phyloP scores from a whole-genome alignment of 78 protist genomes.

The Dictyostelium firmibasis region DNA sequence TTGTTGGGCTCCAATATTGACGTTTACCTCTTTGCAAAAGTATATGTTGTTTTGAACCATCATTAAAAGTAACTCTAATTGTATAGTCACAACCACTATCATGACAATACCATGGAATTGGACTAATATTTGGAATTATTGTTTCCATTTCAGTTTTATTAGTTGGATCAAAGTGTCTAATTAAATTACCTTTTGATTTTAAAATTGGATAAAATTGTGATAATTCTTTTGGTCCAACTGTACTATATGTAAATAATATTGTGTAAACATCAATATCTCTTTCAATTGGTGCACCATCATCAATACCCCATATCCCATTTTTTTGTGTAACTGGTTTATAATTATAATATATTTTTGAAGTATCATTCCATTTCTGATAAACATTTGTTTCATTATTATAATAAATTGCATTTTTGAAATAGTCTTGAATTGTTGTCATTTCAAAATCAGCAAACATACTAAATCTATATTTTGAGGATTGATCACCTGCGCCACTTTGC shows the following conservation, averaged over 20 bases:
- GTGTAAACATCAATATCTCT: conserved; percentile 17
- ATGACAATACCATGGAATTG: conserved; percentile 7
- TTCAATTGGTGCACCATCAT: not conserved
- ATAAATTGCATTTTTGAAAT: not conserved
- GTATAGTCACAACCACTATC: conserved; percentile 51
- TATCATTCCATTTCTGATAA: not conserved
- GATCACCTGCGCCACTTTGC: conserved; percentile 45
- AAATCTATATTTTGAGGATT: not conserved
- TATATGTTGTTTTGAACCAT: not conserved
- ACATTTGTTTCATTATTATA: not conserved
- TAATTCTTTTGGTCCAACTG: not conserved
- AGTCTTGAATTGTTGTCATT: not conserved
- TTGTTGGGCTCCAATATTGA: not conserved
- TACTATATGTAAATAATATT: not conserved
- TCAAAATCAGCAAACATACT: conserved; percentile 48
- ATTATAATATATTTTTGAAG: not conserved
- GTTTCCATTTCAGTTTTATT: not conserved
- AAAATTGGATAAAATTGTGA: conserved; percentile 3
- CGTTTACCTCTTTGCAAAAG: not conserved
- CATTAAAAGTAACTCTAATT: conserved; percentile 3
- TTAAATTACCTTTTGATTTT: conserved; percentile 13
- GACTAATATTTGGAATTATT: not conserved
- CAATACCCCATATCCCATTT: not conserved
- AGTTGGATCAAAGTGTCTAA: conserved; percentile 36
- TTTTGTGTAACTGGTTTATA: not conserved